Evolutionary conservation across 2,329 filamentous ascomycete species (phyloP).

Genomic region (Mycocentrospora acerina): DNA sequence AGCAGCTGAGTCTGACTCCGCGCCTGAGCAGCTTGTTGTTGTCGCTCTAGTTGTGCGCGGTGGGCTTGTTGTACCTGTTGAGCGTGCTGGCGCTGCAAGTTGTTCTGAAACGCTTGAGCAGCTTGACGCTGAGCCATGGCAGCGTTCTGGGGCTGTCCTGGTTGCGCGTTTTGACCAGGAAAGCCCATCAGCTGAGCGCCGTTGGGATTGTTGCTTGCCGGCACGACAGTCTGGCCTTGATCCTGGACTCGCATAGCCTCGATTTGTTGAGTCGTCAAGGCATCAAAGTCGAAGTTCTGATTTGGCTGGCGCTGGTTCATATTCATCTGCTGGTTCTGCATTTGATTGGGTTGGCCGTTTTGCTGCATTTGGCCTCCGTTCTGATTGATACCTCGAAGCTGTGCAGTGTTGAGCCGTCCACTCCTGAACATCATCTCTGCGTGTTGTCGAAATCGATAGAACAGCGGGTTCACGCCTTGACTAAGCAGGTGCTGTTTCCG

Average conservation of each 20-base stretch:
- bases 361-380: slow-evolving; percentile 40
- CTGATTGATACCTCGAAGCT: slow-evolving; percentile 13
- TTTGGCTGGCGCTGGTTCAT: slow-evolving; percentile 31
- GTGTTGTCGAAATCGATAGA: slow-evolving; percentile 53
- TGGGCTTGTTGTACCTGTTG: slow-evolving; percentile 26
- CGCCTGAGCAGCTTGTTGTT: slow-evolving; percentile 23
- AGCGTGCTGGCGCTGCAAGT: slow-evolving; percentile 40
- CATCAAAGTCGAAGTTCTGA: slow-evolving; percentile 52
- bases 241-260: slow-evolving; percentile 63
- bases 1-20: slow-evolving; percentile 36
- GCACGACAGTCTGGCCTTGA: slow-evolving; percentile 64
- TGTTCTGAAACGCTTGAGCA: slow-evolving; percentile 25
- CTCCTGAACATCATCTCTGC: slow-evolving; percentile 40
- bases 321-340: slow-evolving; percentile 29
- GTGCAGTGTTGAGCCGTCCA: slow-evolving; percentile 19
- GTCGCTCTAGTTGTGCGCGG: slow-evolving; percentile 20
- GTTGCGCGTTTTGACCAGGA: slow-evolving; percentile 26
- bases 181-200: slow-evolving; percentile 42
- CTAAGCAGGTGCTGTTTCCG: slow-evolving; percentile 49
- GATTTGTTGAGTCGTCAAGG: slow-evolving; percentile 61
- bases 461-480: slow-evolving; percentile 53
- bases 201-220: slow-evolving; percentile 60
- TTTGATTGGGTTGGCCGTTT: slow-evolving; percentile 25
- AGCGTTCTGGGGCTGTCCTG: slow-evolving; percentile 27
- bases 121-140: slow-evolving; percentile 32